Evolutionary conservation across 129 eudicot species (phyloP).

Genomic region (Flaveria brownii): DNA sequence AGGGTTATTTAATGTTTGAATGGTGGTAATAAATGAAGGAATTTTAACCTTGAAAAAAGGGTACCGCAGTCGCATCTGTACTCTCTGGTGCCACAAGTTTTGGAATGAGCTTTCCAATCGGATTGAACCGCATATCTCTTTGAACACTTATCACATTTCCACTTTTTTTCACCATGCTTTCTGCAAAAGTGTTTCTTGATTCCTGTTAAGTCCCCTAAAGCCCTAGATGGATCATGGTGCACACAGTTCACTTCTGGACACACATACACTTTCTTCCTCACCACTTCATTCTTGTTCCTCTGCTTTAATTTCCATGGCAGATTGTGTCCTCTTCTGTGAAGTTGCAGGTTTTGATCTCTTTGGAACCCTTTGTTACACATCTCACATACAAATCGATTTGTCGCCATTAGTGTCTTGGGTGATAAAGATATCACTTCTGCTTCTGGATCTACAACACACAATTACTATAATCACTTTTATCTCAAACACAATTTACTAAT

Average conservation of each 20-base stretch:
- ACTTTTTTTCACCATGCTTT: slow-evolving; percentile 77
- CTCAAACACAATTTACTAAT: background rate
- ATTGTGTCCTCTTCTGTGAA: slow-evolving; percentile 80
- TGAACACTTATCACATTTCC: slow-evolving; percentile 80
- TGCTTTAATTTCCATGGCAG: slow-evolving; percentile 88
- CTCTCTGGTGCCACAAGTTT: slow-evolving; percentile 80
- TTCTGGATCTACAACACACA: slow-evolving; percentile 49
- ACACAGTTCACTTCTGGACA: slow-evolving; percentile 75
- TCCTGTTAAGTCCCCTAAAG: slow-evolving; percentile 70
- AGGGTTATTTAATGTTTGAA: slow-evolving; percentile 29
- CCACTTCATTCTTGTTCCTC: slow-evolving; percentile 52
- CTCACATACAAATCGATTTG: slow-evolving; percentile 76
- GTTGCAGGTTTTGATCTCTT: slow-evolving; percentile 77
- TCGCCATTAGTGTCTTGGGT: slow-evolving; percentile 64
- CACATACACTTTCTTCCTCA: slow-evolving; percentile 72
- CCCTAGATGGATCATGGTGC: slow-evolving; percentile 79
- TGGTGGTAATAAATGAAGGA: slow-evolving; percentile 25
- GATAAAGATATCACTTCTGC: slow-evolving; percentile 81
- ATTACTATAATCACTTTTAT: too few species aligned
- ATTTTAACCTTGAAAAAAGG: slow-evolving; percentile 66
- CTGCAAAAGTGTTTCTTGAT: slow-evolving; percentile 75
- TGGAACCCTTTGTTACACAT: slow-evolving; percentile 83
- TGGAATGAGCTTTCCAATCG: slow-evolving; percentile 83
- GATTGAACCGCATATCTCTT: slow-evolving; percentile 81
- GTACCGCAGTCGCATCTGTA: slow-evolving; percentile 84